These are phyloP conservation scores for Geranomyces variabilis DNA, from an alignment of 192 early-diverging fungal species.

Conservation along the genomic window DNA sequence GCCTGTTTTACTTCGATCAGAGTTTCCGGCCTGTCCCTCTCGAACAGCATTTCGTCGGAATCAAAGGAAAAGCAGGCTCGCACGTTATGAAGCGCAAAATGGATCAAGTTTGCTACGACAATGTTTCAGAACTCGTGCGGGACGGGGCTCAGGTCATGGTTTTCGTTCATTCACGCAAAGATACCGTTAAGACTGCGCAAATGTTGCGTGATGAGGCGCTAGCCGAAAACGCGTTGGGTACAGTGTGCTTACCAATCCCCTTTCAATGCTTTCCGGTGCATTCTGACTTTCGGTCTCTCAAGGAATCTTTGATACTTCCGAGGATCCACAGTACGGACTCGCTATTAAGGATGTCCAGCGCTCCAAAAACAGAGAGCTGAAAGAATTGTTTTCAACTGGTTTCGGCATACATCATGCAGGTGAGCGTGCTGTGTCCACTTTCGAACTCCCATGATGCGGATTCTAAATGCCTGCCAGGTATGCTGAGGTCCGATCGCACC, in stretches of 20 bases:
- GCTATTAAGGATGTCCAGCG: slow-evolving; percentile 68
- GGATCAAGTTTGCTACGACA: slow-evolving; percentile 87
- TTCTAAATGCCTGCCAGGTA: slow-evolving; percentile 46
- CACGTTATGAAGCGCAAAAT: slow-evolving; percentile 64
- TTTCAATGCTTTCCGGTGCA: too few species aligned
- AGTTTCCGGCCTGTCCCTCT: slow-evolving; percentile 95
- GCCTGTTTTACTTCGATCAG: slow-evolving; percentile 95
- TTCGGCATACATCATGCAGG: slow-evolving; percentile 97
- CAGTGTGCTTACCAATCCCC: too few species aligned
- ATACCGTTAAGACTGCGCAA: slow-evolving; percentile 94
- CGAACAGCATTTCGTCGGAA: slow-evolving; percentile 92
- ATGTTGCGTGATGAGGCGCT: slow-evolving; percentile 74
- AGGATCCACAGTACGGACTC: slow-evolving; percentile 52
- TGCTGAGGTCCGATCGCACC: slow-evolving; percentile 85
- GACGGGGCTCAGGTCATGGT: slow-evolving; percentile 98
- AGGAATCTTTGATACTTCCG: slow-evolving; percentile 62
- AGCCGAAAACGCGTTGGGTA: slow-evolving; percentile 61
- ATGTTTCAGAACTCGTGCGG: slow-evolving; percentile 64
- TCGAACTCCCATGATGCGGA: background rate
- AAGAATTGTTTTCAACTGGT: slow-evolving; percentile 80
- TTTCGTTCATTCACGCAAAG: slow-evolving; percentile 98
- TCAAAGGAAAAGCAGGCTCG: slow-evolving; percentile 86
- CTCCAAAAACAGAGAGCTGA: slow-evolving; percentile 82
- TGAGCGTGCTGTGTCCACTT: slow-evolving; percentile 3
- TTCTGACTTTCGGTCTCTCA: too few species aligned